A percentile compares a stretch with the other conserved stretches of the same genome.
Conservation (phyloP, 2,329 filamentous ascomycete species). For the Orbilia ellipsospora region DNA sequence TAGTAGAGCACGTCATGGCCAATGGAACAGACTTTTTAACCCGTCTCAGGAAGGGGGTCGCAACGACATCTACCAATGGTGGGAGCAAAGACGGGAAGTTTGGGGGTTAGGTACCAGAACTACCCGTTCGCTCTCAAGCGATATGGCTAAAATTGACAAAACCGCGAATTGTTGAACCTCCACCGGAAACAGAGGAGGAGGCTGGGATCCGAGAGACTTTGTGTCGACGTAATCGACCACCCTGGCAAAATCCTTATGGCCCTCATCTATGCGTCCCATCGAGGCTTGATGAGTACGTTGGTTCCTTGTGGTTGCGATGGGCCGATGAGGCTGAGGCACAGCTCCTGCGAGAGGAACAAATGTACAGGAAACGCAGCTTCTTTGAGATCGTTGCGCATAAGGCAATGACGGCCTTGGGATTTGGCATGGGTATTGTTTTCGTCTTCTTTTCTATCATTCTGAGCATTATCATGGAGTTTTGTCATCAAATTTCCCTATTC, state of each 20-base stretch:
- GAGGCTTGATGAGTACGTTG: no score
- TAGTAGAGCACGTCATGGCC: slow-evolving; percentile 44
- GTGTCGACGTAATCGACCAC: not conserved
- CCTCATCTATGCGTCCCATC: not conserved
- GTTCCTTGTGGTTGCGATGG: no score
- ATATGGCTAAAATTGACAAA: not conserved
- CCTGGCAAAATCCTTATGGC: not conserved
- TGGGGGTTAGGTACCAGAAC: slow-evolving; percentile 27
- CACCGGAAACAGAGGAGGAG: not conserved
- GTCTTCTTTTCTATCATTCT: not conserved
- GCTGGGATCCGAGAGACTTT: not conserved
- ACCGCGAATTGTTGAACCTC: not conserved
- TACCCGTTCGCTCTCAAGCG: not conserved
- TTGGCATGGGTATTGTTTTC: no score
- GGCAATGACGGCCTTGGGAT: no score
- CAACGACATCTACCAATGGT: slow-evolving; percentile 27
- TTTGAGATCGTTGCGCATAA: no score
- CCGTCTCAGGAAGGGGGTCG: slow-evolving; percentile 39
- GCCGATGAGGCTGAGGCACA: no score
- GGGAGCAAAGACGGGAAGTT: slow-evolving; percentile 47
- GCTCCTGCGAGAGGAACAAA: no score
- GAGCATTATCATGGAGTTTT: slow-evolving; percentile 2
- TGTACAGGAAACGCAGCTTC: no score
- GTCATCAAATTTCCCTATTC: not conserved
- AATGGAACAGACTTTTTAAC: slow-evolving; percentile 45